phyloP scores from a whole-genome alignment of 139 green algal genomes.

The Chlorella vulgaris region DNA sequence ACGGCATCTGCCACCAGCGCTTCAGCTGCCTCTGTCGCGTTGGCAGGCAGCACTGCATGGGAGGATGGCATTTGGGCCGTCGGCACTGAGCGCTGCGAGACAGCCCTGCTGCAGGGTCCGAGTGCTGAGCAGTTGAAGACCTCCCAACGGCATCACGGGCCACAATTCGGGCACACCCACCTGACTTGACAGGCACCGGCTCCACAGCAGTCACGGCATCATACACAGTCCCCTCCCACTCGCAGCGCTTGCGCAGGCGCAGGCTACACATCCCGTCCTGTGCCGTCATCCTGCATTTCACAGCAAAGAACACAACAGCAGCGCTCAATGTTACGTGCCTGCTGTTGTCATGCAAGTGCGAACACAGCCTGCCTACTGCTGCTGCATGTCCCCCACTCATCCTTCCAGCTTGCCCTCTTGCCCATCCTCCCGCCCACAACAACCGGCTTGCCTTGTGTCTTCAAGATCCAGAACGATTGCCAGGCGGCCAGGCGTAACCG shows the following conservation, averaged over 20 bases:
- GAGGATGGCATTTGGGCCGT: not conserved
- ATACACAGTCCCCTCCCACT: not conserved
- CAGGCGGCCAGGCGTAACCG: constrained; percentile 16
- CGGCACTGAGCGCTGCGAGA: too few relatives aligned
- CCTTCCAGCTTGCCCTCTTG: not conserved
- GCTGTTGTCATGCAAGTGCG: too few relatives aligned
- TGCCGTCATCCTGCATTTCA: not conserved
- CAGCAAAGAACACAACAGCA: too few relatives aligned
- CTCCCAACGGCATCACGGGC: too few relatives aligned
- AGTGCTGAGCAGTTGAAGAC: too few relatives aligned
- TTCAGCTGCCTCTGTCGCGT: not conserved
- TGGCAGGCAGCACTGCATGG: not conserved
- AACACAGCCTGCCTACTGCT: too few relatives aligned
- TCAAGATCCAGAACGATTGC: constrained; percentile 1
- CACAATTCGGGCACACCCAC: not conserved
- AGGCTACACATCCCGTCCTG: not conserved
- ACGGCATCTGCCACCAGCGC: not conserved
- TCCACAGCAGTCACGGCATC: not conserved
- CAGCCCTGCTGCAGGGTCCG: too few relatives aligned
- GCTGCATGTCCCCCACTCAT: not conserved
- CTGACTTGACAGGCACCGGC: not conserved
- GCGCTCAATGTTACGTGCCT: too few relatives aligned
- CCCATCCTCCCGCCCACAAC: not conserved
- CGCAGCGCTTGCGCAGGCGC: not conserved
- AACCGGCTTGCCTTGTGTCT: not conserved